Conservation (phyloP, 2,329 filamentous ascomycete species). For the Ophidiomyces ophidiicola region DNA sequence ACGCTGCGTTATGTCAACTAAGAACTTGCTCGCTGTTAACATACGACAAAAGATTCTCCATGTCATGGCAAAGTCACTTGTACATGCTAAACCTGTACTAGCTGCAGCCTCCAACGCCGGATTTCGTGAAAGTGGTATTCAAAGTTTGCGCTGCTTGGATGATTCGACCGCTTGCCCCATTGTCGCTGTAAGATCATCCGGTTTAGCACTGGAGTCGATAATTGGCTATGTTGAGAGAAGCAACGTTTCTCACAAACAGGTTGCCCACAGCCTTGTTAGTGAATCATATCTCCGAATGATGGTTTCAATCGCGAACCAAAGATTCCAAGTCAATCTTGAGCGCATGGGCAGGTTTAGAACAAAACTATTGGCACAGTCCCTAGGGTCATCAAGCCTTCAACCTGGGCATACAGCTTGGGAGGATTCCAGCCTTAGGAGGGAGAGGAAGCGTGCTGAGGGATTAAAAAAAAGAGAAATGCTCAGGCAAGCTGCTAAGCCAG, state of each 20-base stretch:
- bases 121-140: slow-evolving; percentile 78
- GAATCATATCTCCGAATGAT: slow-evolving; percentile 56
- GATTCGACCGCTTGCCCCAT: slow-evolving; percentile 48
- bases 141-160: slow-evolving; percentile 44
- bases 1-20: too few relatives aligned
- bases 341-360: slow-evolving; percentile 30
- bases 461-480: slow-evolving; percentile 24
- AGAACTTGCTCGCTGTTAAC: background rate
- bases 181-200: slow-evolving; percentile 74
- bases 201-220: slow-evolving; percentile 68
- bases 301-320: slow-evolving; percentile 57
- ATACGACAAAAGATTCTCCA: slow-evolving; percentile 74
- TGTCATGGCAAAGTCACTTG: slow-evolving; percentile 61
- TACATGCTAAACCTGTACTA: slow-evolving; percentile 63
- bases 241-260: slow-evolving; percentile 23
- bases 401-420: slow-evolving; percentile 24
- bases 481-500: slow-evolving; percentile 9
- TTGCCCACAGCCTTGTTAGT: slow-evolving; percentile 47
- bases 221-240: slow-evolving; percentile 45
- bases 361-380: slow-evolving; percentile 20
- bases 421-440: slow-evolving; percentile 26
- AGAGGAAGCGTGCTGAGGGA: slow-evolving; percentile 33
- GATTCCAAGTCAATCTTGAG: slow-evolving; percentile 31
- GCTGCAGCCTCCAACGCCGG: slow-evolving; percentile 66
- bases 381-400: slow-evolving; percentile 2